Evolutionary conservation across 2,329 filamentous ascomycete species (phyloP).

Genomic region (Aureobasidium sp.): DNA sequence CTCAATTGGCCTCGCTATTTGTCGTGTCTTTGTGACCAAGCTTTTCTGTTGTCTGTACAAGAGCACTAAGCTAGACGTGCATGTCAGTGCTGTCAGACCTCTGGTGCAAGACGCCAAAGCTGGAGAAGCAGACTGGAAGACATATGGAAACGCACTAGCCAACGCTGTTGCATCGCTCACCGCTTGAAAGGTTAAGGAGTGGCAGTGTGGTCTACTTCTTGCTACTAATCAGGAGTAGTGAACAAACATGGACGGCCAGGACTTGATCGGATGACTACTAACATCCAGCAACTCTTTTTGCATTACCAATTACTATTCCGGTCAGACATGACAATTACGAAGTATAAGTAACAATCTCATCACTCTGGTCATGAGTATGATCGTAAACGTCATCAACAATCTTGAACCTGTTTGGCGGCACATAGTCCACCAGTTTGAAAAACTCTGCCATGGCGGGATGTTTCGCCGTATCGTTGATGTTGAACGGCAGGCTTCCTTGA

Average conservation of each 20-base stretch:
- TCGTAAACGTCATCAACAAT: conserved; percentile 12
- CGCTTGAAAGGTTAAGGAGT: too few species aligned
- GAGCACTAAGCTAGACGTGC: too few species aligned
- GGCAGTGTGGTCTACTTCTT: too few species aligned
- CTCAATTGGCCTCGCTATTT: too few species aligned
- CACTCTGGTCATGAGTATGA: not conserved
- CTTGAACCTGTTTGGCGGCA: not conserved
- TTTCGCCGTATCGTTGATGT: not conserved
- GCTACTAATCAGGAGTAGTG: not conserved
- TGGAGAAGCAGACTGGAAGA: too few species aligned
- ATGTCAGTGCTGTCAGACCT: too few species aligned
- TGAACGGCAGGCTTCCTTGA: conserved; percentile 5
- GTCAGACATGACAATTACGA: not conserved
- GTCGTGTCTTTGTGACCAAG: too few species aligned
- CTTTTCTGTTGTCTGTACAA: too few species aligned
- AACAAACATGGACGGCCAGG: not conserved
- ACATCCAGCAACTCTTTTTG: not conserved
- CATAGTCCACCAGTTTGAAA: conserved; percentile 8
- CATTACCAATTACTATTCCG: not conserved
- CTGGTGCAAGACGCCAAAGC: too few species aligned
- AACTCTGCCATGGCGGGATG: conserved; percentile 12
- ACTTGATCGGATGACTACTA: not conserved
- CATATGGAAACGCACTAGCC: too few species aligned
- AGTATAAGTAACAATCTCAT: not conserved
- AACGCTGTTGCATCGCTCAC: too few species aligned